Conservation (phyloP, 176 grass and related monocot species). For the Neostapfia colusana region DNA sequence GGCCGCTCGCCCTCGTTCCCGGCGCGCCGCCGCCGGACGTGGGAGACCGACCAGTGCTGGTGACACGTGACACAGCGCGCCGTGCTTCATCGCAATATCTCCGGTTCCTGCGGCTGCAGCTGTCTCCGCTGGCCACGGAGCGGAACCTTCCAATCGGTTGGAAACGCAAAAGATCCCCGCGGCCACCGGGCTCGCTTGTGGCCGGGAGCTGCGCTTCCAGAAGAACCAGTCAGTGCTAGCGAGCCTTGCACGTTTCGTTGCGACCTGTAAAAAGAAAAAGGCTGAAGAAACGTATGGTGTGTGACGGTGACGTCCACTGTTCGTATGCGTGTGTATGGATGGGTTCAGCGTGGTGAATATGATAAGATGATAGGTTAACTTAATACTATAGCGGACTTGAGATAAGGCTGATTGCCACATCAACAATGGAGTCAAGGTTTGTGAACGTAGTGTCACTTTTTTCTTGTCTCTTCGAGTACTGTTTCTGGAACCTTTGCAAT, state of each 20-base stretch:
- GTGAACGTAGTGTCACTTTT: slow-evolving; percentile 18
- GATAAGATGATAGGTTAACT: slow-evolving; percentile 17
- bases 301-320: slow-evolving; percentile 27
- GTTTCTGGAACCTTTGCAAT: not conserved
- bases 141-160: not conserved
- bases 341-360: not conserved
- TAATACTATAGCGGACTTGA: not conserved
- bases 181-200: slow-evolving; percentile 14
- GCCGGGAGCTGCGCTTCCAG: slow-evolving; percentile 7
- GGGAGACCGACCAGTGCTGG: slow-evolving; percentile 83
- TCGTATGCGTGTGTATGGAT: slow-evolving; percentile 18
- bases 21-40: slow-evolving; percentile 43
- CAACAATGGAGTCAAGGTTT: not conserved
- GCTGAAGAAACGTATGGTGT: not conserved
- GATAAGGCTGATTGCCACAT: slow-evolving; percentile 22
- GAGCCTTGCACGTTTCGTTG: slow-evolving; percentile 2
- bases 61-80: not conserved
- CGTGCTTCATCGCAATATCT: not conserved
- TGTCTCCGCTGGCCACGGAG: not conserved
- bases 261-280: slow-evolving; percentile 17
- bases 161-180: slow-evolving; percentile 21
- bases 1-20: slow-evolving; percentile 45
- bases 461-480: not conserved
- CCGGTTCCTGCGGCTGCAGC: not conserved
- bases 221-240: not conserved